Evolutionary conservation across 2,329 filamentous ascomycete genomes (phyloP), one percentile per base, ranked within the genome.

Genomic region (Alternaria rosae): DNA sequence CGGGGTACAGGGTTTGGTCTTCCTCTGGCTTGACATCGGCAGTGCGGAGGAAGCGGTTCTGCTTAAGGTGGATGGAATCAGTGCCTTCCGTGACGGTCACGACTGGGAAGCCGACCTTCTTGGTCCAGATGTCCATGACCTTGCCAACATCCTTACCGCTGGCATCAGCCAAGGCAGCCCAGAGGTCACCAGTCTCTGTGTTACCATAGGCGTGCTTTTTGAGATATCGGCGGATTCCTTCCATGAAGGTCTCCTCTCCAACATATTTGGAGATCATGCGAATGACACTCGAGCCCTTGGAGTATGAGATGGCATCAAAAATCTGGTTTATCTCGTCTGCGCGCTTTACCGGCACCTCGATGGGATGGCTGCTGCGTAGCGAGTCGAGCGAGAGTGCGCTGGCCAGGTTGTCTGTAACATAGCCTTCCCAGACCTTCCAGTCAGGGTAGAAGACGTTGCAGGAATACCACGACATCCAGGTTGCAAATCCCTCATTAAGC

Each of bases 271-370:
- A 97, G 69, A 98, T 94, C 94, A 98, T 98, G 76, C 94, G 92
- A 64, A 98, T 86, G 32, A 98, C 94, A 72, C 93, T 97, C 11
- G 94, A 97, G 17, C 94, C 94, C 84, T 98, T 98, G 58, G 93
- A 94, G 82, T 98, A 98, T 1, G 94, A 97, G 69, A 98, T 98
- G 65, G 93, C 92, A 77, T 98, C 94, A 72, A 98, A 98, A 70
- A 98, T 98, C 82, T 98, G 94, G 82, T 97, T 97, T 79, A 98
- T 94, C 81, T 98, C 93, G 71, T 97, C 93, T 26, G 94, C 94
- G 61, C 92, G 90, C 86, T 97, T 97, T 66, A 98, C 93, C 1
- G 94, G 94, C 1, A 97, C 94, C 80, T 98, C 94, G 61, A 98
- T 97, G 6, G 94, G 94, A 79, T 98, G 94, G 75, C 93, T 97